A percentile compares a stretch with the other conserved stretches of the same genome.
These are phyloP conservation scores for Coemansia erecta DNA, from an alignment of 192 early-diverging fungal genomes.

Conservation along the genomic window DNA sequence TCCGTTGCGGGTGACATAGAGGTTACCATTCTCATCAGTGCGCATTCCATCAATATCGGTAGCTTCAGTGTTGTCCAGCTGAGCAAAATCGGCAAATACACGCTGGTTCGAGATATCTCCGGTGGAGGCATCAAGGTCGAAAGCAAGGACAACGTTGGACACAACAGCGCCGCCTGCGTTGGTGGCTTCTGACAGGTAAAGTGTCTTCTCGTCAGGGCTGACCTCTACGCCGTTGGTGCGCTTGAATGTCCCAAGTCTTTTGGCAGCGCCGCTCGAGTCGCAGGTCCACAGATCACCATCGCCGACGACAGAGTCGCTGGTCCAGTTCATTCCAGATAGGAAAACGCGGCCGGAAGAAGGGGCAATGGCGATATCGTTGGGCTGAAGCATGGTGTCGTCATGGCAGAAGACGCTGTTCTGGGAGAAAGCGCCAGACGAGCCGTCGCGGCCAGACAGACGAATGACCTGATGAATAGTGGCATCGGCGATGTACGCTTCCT, in stretches of 20 bases:
- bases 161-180: constrained; percentile 42
- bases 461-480: constrained; percentile 6
- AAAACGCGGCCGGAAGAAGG: constrained; percentile 33
- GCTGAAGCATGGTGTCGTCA: constrained; percentile 40
- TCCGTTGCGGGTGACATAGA: constrained; percentile 57
- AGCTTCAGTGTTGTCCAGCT: constrained; percentile 43
- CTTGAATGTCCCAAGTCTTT: constrained; percentile 29
- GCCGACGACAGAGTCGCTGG: constrained; percentile 36
- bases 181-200: constrained; percentile 57
- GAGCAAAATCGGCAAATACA: constrained; percentile 52
- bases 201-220: constrained; percentile 54
- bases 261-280: constrained; percentile 36
- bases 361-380: constrained; percentile 55
- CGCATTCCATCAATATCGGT: constrained; percentile 62
- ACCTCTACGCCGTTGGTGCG: constrained; percentile 63
- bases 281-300: constrained; percentile 58
- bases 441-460: constrained; percentile 1
- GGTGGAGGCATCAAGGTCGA: constrained; percentile 39
- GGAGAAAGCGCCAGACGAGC: constrained; percentile 3
- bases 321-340: constrained; percentile 51
- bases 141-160: constrained; percentile 51
- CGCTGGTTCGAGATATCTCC: constrained; percentile 34
- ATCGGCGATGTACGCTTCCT: constrained; percentile 12
- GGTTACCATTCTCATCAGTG: constrained; percentile 52
- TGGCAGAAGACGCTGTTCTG: constrained; percentile 30